phyloP scores from a whole-genome alignment of 352 stramenopile species.

The Pythium aquatile region DNA sequence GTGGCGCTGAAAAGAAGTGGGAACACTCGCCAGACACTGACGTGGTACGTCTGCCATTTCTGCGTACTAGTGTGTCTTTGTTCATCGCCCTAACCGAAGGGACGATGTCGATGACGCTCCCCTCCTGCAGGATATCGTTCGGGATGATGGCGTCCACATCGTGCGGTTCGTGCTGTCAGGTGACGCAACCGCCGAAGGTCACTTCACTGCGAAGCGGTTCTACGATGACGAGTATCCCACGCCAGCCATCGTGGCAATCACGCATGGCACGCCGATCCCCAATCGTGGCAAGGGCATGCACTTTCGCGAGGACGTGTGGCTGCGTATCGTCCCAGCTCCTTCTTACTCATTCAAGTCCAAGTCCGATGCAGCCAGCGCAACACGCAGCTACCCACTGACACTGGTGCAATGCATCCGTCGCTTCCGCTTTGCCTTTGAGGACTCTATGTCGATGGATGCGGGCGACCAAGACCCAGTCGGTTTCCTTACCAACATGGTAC shows the following conservation, averaged over 20 bases:
- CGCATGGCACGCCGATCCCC: neutral
- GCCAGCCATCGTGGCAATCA: neutral
- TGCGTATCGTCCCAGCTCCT: neutral
- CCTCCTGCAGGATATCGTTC: neutral
- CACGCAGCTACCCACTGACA: neutral
- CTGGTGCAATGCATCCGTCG: conserved; percentile 6
- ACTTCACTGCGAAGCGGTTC: neutral
- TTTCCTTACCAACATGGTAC: neutral
- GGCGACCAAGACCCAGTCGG: neutral
- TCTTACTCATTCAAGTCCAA: neutral
- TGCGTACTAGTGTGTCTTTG: neutral
- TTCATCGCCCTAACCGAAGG: neutral
- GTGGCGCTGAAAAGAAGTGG: neutral
- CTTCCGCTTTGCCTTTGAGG: conserved; percentile 8
- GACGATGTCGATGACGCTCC: neutral
- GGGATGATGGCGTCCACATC: neutral
- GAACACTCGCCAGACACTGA: neutral
- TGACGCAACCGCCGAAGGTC: neutral
- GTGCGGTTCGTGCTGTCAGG: neutral
- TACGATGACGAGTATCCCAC: neutral
- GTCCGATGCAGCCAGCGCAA: neutral
- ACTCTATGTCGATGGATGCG: neutral
- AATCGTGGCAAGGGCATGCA: neutral
- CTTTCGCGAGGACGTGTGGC: conserved; percentile 1
- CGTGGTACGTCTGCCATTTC: neutral